phyloP scores from a whole-genome alignment of 164 flowering plant genomes.

The Tinospora cordifolia region DNA sequence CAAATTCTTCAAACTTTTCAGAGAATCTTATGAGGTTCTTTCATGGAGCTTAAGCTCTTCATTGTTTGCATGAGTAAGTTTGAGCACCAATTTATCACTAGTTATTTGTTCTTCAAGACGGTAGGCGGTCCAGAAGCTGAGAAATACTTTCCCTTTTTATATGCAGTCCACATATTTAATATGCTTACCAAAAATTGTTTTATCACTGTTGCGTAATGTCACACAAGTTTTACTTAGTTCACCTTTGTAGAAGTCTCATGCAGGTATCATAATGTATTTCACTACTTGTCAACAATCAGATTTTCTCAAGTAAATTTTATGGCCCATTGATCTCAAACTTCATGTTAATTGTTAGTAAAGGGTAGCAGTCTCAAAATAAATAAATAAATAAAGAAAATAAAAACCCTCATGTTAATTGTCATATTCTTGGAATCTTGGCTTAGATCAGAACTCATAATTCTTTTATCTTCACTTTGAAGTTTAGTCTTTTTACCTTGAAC shows the following conservation, averaged over 20 bases:
- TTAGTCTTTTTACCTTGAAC: not conserved
- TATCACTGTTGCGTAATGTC: not conserved
- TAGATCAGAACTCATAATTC: not conserved
- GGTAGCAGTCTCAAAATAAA: no score
- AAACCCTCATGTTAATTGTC: not conserved
- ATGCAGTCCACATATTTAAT: not conserved
- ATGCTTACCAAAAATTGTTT: not conserved
- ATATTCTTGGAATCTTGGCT: not conserved
- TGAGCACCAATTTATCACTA: not conserved
- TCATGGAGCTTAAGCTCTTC: not conserved
- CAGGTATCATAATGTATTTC: not conserved
- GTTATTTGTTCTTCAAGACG: not conserved
- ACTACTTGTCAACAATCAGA: not conserved
- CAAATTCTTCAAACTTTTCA: not conserved
- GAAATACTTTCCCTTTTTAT: not conserved
- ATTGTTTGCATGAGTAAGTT: not conserved
- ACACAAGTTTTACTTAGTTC: not conserved
- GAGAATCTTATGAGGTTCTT: not conserved
- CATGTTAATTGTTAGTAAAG: not conserved
- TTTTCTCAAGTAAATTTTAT: not conserved
- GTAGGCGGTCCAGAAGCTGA: not conserved
- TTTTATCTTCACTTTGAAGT: not conserved
- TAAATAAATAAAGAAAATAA: no score
- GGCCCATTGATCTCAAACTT: not conserved
- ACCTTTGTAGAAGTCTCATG: not conserved